Evolutionary conservation across 2,329 filamentous ascomycete genomes (phyloP).

Genomic region (Penicillium sp.): DNA sequence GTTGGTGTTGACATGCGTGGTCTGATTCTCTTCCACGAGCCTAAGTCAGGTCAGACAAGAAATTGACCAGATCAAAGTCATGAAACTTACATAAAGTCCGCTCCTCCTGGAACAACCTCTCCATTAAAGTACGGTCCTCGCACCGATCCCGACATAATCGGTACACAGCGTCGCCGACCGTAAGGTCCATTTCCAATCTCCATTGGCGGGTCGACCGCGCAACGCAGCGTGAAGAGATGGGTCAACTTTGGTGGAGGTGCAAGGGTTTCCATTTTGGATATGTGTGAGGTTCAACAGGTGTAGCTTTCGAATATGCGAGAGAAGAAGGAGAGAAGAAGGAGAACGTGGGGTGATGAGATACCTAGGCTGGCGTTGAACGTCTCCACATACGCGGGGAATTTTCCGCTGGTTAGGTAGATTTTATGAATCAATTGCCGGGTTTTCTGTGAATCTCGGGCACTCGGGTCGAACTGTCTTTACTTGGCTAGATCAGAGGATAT

Average conservation of each 20-base stretch:
- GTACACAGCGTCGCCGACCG: conserved; percentile 35
- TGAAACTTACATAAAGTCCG: conserved; percentile 35
- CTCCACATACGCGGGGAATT: conserved; percentile 11
- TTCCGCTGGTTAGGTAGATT: conserved; percentile 1
- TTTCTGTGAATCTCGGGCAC: background rate
- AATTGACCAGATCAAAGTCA: background rate
- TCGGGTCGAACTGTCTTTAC: background rate
- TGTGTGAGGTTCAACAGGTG: conserved; percentile 3
- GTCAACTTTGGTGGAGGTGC: conserved; percentile 30
- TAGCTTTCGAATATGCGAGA: background rate
- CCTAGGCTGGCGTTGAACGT: background rate
- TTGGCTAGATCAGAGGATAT: background rate
- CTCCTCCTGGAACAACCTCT: conserved; percentile 35
- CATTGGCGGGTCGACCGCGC: conserved; percentile 33
- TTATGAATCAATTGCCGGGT: background rate
- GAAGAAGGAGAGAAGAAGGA: background rate
- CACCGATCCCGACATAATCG: conserved; percentile 32
- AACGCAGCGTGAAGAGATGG: conserved; percentile 35
- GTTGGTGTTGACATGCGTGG: conserved; percentile 37
- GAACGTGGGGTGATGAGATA: background rate
- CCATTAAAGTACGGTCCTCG: conserved; percentile 32
- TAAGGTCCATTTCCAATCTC: conserved; percentile 36
- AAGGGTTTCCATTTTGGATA: conserved; percentile 28
- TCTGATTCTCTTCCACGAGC: conserved; percentile 37
- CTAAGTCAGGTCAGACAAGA: conserved; percentile 16